A percentile compares a stretch with the other conserved stretches of the same genome.
phyloP scores from a whole-genome alignment of 768 basidiomycete species.

The Lactarius evosmus region DNA sequence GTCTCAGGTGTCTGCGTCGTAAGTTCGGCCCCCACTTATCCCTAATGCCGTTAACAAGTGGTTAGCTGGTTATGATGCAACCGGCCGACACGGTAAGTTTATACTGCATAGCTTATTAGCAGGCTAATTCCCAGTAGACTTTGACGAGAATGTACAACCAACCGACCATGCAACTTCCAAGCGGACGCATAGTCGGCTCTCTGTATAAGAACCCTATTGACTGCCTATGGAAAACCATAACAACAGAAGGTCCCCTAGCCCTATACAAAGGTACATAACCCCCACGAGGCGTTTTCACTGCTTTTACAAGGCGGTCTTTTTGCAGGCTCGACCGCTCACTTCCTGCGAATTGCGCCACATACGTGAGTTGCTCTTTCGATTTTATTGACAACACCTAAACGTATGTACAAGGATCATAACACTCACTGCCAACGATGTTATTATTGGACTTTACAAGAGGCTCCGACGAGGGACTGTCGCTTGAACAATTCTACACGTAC shows the following conservation, averaged over 20 bases:
- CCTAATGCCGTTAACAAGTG: conserved; percentile 7
- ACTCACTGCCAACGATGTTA: conserved; percentile 81
- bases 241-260: conserved; percentile 84
- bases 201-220: conserved; percentile 92
- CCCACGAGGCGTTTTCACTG: too few species aligned
- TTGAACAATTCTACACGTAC: conserved; percentile 12
- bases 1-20: conserved; percentile 92
- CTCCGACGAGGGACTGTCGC: conserved; percentile 25
- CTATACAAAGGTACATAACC: conserved; percentile 82
- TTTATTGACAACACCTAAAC: conserved; percentile 4
- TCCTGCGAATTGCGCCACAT: conserved; percentile 88
- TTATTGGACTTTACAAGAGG: conserved; percentile 62
- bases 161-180: conserved; percentile 66
- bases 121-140: conserved; percentile 44
- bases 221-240: conserved; percentile 94
- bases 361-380: conserved; percentile 51
- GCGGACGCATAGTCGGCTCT: conserved; percentile 69
- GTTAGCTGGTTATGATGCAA: conserved; percentile 87
- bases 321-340: conserved; percentile 88
- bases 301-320: not conserved
- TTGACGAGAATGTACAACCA: conserved; percentile 97
- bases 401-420: conserved; percentile 68
- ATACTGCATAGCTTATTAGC: not conserved
- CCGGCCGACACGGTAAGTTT: conserved; percentile 78
- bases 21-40: conserved; percentile 36